Conservation (phyloP, 805 yeast genomes). For the Candida maesae region DNA sequence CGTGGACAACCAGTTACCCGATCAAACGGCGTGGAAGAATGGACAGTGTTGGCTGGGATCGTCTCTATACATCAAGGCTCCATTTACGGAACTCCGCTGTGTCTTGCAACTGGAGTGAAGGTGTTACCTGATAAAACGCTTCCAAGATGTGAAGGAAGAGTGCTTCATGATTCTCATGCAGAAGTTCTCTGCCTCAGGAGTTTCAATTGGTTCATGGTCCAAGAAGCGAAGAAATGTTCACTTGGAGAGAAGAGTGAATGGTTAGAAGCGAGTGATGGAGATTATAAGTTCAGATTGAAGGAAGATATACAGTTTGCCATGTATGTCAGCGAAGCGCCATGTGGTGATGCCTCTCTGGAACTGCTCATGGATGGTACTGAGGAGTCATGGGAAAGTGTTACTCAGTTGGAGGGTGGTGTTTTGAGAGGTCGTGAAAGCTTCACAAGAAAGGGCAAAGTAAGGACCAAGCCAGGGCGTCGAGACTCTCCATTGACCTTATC, state of each 20-base stretch:
- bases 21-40: conserved; percentile 67
- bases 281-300: conserved; percentile 31
- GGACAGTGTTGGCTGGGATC: conserved; percentile 81
- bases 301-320: conserved; percentile 46
- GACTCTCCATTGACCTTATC: conserved; percentile 73
- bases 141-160: conserved; percentile 46
- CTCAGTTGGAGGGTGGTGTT: conserved; percentile 19
- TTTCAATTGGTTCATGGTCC: conserved; percentile 43
- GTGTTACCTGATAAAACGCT: conserved; percentile 55
- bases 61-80: conserved; percentile 37
- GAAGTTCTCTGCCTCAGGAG: conserved; percentile 73
- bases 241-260: conserved; percentile 13
- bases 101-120: conserved; percentile 79
- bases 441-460: conserved; percentile 54
- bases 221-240: conserved; percentile 14
- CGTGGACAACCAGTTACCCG: conserved; percentile 57
- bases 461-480: conserved; percentile 90
- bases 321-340: conserved; percentile 74
- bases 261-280: conserved; percentile 1
- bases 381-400: conserved; percentile 19
- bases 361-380: conserved; percentile 29
- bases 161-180: conserved; percentile 89
- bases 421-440: conserved; percentile 66
- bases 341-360: conserved; percentile 85
- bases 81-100: conserved; percentile 12